These are phyloP conservation scores for Penicillium sp. DNA, from an alignment of 2,329 filamentous ascomycete genomes.

Conservation along the genomic window DNA sequence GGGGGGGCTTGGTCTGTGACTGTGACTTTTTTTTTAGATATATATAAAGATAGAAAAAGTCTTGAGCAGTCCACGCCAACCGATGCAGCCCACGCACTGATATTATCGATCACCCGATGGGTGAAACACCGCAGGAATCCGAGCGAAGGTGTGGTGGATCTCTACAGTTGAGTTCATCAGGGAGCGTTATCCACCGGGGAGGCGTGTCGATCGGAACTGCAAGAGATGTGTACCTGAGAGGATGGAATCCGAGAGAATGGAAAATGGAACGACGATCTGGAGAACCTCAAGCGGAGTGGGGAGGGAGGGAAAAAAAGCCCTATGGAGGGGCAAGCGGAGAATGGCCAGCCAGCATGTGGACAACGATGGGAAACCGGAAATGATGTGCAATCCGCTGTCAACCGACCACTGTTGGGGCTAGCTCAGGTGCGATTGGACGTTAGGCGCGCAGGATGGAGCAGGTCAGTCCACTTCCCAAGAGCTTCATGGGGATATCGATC, in stretches of 20 bases:
- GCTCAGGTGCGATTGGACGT: neutral
- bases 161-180: constrained; percentile 8
- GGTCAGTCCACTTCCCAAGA: neutral
- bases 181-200: constrained; percentile 11
- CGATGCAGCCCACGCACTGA: neutral
- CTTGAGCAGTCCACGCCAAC: neutral
- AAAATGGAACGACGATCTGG: neutral
- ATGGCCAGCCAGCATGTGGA: neutral
- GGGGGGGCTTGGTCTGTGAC: neutral
- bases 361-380: neutral
- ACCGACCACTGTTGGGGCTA: neutral
- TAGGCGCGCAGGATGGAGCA: constrained; percentile 1
- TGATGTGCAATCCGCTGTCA: constrained; percentile 2
- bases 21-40: no score
- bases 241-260: constrained; percentile 2
- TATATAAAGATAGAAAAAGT: neutral
- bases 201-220: constrained; percentile 6
- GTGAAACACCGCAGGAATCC: constrained; percentile 6
- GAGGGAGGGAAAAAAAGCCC: neutral
- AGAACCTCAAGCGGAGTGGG: neutral
- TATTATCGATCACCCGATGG: constrained; percentile 7
- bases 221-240: neutral
- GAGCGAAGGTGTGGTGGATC: constrained; percentile 7
- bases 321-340: constrained; percentile 5
- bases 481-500: neutral